Percentiles rank a stretch among this genome's conserved stretches.
Conservation (phyloP, 2,329 filamentous ascomycete genomes). For the Aspergillus fumigatiaffinis region DNA sequence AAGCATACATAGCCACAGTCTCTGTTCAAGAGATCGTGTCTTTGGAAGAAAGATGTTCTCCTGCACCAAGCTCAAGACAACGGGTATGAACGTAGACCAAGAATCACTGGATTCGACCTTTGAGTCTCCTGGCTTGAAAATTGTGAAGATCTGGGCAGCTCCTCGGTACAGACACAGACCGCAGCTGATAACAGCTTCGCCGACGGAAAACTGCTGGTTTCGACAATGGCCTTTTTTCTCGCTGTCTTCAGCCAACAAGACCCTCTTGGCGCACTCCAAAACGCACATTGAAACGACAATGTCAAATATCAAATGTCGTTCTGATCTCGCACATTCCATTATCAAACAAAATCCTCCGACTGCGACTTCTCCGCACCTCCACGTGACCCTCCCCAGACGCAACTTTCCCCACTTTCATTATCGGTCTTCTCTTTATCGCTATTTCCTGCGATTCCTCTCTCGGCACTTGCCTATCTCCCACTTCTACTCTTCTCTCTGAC, state of each 20-base stretch:
- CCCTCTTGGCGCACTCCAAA: not conserved
- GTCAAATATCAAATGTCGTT: not conserved
- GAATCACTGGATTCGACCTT: too few species aligned
- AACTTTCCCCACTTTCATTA: not conserved
- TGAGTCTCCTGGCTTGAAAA: too few species aligned
- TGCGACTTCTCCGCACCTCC: slow-evolving; percentile 1
- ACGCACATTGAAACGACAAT: not conserved
- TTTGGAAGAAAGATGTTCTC: not conserved
- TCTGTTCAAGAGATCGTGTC: not conserved
- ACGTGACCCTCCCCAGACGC: not conserved
- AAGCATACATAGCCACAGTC: not conserved
- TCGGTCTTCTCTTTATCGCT: slow-evolving; percentile 5
- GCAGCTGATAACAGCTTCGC: not conserved
- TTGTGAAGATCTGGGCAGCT: too few species aligned
- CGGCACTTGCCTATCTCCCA: not conserved
- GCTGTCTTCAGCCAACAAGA: not conserved
- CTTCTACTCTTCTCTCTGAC: not conserved
- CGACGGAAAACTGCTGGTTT: too few species aligned
- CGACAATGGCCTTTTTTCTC: not conserved
- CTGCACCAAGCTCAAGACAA: not conserved
- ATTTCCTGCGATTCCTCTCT: not conserved
- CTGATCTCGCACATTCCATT: not conserved
- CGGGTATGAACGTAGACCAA: too few species aligned
- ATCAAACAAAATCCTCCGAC: not conserved
- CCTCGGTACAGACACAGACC: too few species aligned